Base-by-base conservation (phyloP, 2,329 filamentous ascomycete species). In the Stromatinia cepivora region DNA sequence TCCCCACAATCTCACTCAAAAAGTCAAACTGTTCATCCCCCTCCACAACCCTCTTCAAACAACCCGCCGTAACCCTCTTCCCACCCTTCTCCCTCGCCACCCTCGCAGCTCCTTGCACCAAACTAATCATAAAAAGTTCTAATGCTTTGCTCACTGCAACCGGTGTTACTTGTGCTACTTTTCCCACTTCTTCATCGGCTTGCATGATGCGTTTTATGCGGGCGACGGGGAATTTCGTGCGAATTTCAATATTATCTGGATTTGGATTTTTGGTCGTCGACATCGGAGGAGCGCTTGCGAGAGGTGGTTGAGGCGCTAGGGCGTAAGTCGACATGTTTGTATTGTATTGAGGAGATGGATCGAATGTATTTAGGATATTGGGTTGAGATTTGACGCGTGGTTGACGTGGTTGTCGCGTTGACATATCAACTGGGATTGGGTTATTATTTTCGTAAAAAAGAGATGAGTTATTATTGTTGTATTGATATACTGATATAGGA, bases 131-230 rank as follows among this genome's bases (percentile, higher is more conserved):
- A 79, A 99, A 99, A 11, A 99, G 85, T 81, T 99, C 95, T 9
- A 99, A 85, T 22, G 95, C 95, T 83, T 97, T 97, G 74, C 92
- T 88, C 57, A 98, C 94, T 36, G 94, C 95, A 69, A 97, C 96
- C 22, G 94, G 94, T 0, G 95, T 97, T 71, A 98, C 95, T 81
- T 99, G 95, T 5, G 95, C 94, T 13, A 99, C 95, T 82, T 99
- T 99, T 72, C 95, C 95, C 0, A 99, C 94, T 79, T 99, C 95
- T 78, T 99, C 95, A 78, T 99, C 95, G 15, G 94, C 94, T 81
- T 99, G 95, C 95, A 99, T 98, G 77, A 99, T 98, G 65, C 95
- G 89, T 85, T 99, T 99, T 83, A 99, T 99, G 72, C 95, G 87
- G 20, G 95, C 95, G 45, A 97, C 97, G 1, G 95, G 95, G 77